Conservation (phyloP, 2,329 filamentous ascomycete genomes). For the Exophiala oligosperma region DNA sequence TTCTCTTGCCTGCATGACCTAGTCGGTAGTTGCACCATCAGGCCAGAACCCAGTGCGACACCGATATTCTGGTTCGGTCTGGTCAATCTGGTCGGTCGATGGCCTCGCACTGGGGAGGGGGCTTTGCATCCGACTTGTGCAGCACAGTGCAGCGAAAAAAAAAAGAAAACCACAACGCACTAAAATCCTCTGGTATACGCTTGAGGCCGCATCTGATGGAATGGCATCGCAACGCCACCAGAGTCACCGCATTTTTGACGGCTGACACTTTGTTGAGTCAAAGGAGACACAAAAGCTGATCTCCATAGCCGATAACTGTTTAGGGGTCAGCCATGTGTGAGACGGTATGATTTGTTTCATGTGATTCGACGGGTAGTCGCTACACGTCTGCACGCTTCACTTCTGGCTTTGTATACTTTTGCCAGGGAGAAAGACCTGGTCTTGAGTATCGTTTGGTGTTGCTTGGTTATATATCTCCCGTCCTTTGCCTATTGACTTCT, state of each 20-base stretch:
- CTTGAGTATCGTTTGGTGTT: no score
- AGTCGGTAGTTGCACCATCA: not conserved
- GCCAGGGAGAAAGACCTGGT: not conserved
- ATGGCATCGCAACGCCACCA: slow-evolving; percentile 13
- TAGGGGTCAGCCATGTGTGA: slow-evolving; percentile 6
- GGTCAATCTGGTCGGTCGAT: not conserved
- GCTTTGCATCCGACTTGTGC: slow-evolving; percentile 12
- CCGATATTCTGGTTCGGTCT: slow-evolving; percentile 18
- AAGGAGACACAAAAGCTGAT: slow-evolving; percentile 7
- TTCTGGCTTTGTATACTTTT: not conserved
- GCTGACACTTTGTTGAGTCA: slow-evolving; percentile 9
- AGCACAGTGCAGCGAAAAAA: slow-evolving; percentile 4
- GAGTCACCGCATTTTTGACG: slow-evolving; percentile 25
- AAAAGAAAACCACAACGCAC: not conserved
- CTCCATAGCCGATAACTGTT: not conserved
- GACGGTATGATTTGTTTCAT: slow-evolving; percentile 2
- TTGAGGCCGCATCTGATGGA: slow-evolving; percentile 1
- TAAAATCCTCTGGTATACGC: not conserved
- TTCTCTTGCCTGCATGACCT: not conserved
- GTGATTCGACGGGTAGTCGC: not conserved
- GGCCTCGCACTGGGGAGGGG: not conserved
- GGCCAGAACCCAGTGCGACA: slow-evolving; percentile 11
- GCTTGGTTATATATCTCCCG: not conserved
- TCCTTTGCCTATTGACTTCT: not conserved
- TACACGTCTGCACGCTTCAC: not conserved